Evolutionary conservation across 352 stramenopile species (phyloP).

Genomic region (Thraustochytrium striatum): DNA sequence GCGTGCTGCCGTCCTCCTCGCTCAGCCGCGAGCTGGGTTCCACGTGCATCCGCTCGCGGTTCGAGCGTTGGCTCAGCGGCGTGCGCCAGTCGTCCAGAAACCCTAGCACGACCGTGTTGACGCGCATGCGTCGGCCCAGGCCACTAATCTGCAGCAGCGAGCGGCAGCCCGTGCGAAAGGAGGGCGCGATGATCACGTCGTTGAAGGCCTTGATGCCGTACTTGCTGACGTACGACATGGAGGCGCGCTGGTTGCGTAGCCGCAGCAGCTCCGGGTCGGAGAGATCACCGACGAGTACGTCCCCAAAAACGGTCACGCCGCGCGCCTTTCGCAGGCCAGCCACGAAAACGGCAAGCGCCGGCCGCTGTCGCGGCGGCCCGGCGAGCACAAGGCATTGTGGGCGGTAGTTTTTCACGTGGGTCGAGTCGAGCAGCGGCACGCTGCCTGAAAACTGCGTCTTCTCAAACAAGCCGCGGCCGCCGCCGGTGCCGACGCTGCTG

Average conservation of each 20-base stretch:
- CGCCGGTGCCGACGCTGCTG: background rate
- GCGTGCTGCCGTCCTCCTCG: background rate
- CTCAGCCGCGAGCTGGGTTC: background rate
- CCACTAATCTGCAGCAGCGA: conserved; percentile 68
- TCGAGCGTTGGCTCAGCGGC: background rate
- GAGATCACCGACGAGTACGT: conserved; percentile 36
- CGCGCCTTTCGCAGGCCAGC: conserved; percentile 37
- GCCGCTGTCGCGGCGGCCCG: conserved; percentile 21
- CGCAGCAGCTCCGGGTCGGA: conserved; percentile 30
- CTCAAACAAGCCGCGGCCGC: background rate
- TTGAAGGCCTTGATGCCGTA: conserved; percentile 51
- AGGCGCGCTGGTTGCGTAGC: conserved; percentile 29
- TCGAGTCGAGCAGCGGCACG: conserved; percentile 5
- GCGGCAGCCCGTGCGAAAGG: conserved; percentile 61
- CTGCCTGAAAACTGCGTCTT: background rate
- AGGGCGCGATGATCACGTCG: conserved; percentile 60
- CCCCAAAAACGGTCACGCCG: conserved; percentile 39
- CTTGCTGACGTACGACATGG: conserved; percentile 28
- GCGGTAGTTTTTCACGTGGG: conserved; percentile 47
- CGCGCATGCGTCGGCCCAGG: conserved; percentile 63
- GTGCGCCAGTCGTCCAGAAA: conserved; percentile 51
- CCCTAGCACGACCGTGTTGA: conserved; percentile 68
- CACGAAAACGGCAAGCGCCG: conserved; percentile 42
- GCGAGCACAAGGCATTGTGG: conserved; percentile 45
- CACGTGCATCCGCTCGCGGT: background rate